These are phyloP conservation scores for Cronartium quercuum DNA, from an alignment of 1,284 basidiomycete species.

Conservation along the genomic window DNA sequence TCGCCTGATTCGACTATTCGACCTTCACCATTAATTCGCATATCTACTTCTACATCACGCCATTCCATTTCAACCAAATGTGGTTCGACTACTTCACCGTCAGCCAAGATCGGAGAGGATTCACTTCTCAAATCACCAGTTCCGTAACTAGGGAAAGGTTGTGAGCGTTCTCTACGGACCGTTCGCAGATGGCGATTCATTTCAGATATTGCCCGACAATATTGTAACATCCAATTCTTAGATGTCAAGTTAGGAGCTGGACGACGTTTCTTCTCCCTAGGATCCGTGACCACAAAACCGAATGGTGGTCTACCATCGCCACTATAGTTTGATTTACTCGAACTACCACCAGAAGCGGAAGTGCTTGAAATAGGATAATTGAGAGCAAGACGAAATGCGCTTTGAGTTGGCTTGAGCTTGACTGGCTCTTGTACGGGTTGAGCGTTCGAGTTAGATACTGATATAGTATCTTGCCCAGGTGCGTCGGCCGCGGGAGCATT, in stretches of 20 bases:
- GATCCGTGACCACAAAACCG: conserved; percentile 69
- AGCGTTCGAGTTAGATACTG: conserved; percentile 42
- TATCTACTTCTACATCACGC: conserved; percentile 39
- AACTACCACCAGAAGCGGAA: conserved; percentile 54
- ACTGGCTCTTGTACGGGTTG: conserved; percentile 31
- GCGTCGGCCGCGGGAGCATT: conserved; percentile 5
- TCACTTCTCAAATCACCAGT: not conserved
- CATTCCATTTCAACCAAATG: conserved; percentile 48
- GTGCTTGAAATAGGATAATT: conserved; percentile 10
- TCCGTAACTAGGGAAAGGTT: conserved; percentile 12
- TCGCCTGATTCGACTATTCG: conserved; percentile 34
- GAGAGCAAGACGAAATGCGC: conserved; percentile 28
- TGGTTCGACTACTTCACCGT: conserved; percentile 60
- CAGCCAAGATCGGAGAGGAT: conserved; percentile 43
- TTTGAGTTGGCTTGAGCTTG: conserved; percentile 12
- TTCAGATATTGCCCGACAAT: conserved; percentile 52
- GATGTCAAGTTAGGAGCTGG: conserved; percentile 55
- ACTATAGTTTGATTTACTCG: conserved; percentile 76
- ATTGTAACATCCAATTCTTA: conserved; percentile 82
- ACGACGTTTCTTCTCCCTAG: conserved; percentile 55
- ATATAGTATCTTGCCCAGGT: conserved; percentile 43
- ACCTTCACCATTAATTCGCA: conserved; percentile 24
- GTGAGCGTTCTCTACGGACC: conserved; percentile 21
- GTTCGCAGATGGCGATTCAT: conserved; percentile 33
- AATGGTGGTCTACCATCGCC: conserved; percentile 73